phyloP scores from a whole-genome alignment of 208 protist species.

The Trypanosoma conorhini region DNA sequence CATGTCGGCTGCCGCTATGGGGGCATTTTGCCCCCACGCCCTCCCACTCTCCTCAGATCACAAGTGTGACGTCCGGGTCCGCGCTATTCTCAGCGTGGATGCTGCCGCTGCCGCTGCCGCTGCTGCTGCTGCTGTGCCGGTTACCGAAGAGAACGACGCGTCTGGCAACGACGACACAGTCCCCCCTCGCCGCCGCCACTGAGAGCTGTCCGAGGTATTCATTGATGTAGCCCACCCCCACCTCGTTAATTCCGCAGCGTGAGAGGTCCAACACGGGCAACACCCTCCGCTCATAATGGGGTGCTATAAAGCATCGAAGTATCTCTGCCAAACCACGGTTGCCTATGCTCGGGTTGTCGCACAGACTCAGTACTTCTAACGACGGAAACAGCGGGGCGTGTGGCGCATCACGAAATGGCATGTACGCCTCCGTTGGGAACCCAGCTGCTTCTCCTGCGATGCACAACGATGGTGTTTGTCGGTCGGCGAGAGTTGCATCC shows the following conservation, averaged over 20 bases:
- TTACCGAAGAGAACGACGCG: constrained; percentile 75
- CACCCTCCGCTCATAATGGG: constrained; percentile 46
- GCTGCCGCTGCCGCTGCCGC: not conserved
- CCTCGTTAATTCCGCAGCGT: constrained; percentile 56
- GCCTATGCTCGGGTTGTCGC: constrained; percentile 76
- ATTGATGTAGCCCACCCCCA: constrained; percentile 29
- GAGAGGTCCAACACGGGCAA: constrained; percentile 73
- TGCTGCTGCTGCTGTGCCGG: constrained; percentile 32
- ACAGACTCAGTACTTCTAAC: constrained; percentile 67
- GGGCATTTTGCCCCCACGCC: not conserved
- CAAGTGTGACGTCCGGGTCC: not conserved
- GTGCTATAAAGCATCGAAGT: constrained; percentile 58
- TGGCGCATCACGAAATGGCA: constrained; percentile 29
- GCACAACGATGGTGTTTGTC: constrained; percentile 12
- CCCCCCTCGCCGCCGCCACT: constrained; percentile 18
- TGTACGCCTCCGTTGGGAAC: constrained; percentile 39
- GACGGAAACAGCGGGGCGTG: constrained; percentile 63
- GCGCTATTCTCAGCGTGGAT: not conserved
- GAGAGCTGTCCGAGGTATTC: constrained; percentile 58
- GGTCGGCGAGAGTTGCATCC: constrained; percentile 26
- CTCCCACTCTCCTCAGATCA: not conserved
- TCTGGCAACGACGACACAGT: constrained; percentile 39
- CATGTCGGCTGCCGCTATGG: no score
- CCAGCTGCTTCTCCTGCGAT: constrained; percentile 17
- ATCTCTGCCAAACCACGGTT: constrained; percentile 48